Evolutionary conservation across 1,139 yeast genomes (phyloP), one percentile per base, ranked within the genome.

Genomic region (Debaryomycetaceae sp.): DNA sequence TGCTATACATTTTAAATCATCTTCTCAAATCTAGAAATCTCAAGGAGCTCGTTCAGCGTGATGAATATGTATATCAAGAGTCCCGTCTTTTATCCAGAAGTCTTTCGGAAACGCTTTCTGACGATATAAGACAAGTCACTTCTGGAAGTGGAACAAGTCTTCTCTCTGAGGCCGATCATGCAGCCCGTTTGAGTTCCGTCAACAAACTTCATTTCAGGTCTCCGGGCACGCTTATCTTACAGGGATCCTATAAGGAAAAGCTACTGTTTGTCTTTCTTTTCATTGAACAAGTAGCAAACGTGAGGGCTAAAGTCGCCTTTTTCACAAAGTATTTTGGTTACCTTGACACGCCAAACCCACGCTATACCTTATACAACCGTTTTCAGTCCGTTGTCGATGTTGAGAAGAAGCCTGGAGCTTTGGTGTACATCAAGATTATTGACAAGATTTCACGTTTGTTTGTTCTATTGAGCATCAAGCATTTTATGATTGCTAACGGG

Each of bases 161-260:
- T 17, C 17, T 30, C 5, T 30, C 38, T 9, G n/a, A 29, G 22
- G 24, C 14, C 33, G 13, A 19, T 18, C 8, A 17, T 14, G 6
- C 18, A 15, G 4, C 17, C 28, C 13, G 38, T 29, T 9, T 14
- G 17, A 9, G 59, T 59, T 35, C 43, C 46, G 19, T 53, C 59
- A 7, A 62, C 65, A 3, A n/a, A 17, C 17, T 14, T 2, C 17
- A 48, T 26, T 47, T 49, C 33, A 46, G 48, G 18, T 56, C 58
- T 1, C 39, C 66, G 16, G 55, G 69, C 30, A 52, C 65, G 1
- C 52, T 66, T 1, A 39, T 67, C 2, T 35, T 48, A 8, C 44
- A 58, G 38, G 73, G 73, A 0, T 49, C 69, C 1, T 67, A 68
- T 41, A 65, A 63, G 37, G 70, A 66, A 39, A 65, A 62, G 41